Base-by-base conservation (phyloP, 805 yeast species). In the Ogataea saltuana region DNA sequence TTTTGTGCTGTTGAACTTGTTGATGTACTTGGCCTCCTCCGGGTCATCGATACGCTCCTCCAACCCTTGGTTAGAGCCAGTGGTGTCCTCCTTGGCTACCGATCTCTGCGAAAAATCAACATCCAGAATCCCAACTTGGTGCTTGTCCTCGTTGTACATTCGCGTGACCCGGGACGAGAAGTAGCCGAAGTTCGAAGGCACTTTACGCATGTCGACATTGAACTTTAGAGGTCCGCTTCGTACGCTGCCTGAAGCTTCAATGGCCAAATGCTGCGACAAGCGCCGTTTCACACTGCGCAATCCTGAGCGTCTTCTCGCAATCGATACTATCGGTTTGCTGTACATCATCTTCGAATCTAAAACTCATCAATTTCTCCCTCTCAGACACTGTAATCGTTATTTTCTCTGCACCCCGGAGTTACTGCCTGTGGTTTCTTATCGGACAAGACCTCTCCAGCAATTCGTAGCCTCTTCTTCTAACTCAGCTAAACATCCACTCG, bases 141-240 rank as follows among this genome's bases (percentile, higher is more conserved):
- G 85, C 33, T 79, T 70, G 65, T 91, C 99, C 63, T 91, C 98
- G 63, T 91, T 93, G 56, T 76, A 75, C 27, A 75, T 52, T 45
- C 98, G 71, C 59, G 81, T 88, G 45, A 87, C 85, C 39, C 99
- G 71, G 35, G 85, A 80, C 0, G 88, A 63, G 50, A 69, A 75
- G 66, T 90, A 95, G 3, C 99, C 99, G 22, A 88, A 71, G 57
- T 80, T 83, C 1, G 79, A 70, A 13, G 95, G 93, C 5, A 84
- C 81, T 51, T 78, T 81, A 19, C 75, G 58, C 46, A 83, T 59
- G 37, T 83, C 77, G 5, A 85, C 78, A 33, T 76, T 70, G 31
- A 79, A 70, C 28, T 59, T 59, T 3, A 64, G 45, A 1, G 54
- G 51, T 2, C 59, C 48, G 16, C 50, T 48, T 26, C 49, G 46